Base-by-base conservation (phyloP, 2,329 filamentous ascomycete species). In the Monosporascus sp. region DNA sequence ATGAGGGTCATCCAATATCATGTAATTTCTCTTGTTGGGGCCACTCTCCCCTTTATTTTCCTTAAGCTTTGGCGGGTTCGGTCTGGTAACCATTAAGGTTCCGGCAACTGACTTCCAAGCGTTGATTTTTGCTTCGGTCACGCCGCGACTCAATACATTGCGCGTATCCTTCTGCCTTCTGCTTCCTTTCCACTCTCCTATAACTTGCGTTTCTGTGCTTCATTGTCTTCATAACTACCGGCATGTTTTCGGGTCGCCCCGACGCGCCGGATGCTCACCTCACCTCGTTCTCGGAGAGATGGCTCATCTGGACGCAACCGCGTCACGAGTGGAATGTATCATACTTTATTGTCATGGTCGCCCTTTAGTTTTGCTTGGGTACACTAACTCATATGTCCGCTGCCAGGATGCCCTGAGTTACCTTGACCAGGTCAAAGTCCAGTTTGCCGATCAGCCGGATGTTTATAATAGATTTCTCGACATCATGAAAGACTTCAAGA, bases 401-500 rank as follows among this genome's bases (percentile, higher is more conserved):
- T 53, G 47, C 59, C 62, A 83, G 78, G 77, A 84, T 67, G 94
- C 94, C 35, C 80, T 99, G 45, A 97, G 91, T 65, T 99, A 99
- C 67, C 82, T 99, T 24, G 94, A 99, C 67, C 94, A 97, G 71
- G 94, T 99, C 59, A 99, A 99, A 72, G 92, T 97, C 27, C 92
- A 96, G 66, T 99, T 99, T 63, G 89, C 91, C 56, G 93, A 97
- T 58, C 91, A 97, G 61, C 92, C 94, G 4, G 93, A 97, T 70
- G 94, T 99, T 0, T 99, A 99, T 66, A 97, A 97, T 66, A 81
- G 89, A 38, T 97, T 99, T 64, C 75, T 99, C 46, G 94, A 99
- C 63, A 99, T 99, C 48, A 99, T 99, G 94, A 99, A 99, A 68
- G 94, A 99, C 64, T 99, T 99, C 71, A 99, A 99, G 74, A 96